These are phyloP conservation scores for Wickerhamiella brachini DNA, from an alignment of 805 yeast genomes.

Conservation along the genomic window DNA sequence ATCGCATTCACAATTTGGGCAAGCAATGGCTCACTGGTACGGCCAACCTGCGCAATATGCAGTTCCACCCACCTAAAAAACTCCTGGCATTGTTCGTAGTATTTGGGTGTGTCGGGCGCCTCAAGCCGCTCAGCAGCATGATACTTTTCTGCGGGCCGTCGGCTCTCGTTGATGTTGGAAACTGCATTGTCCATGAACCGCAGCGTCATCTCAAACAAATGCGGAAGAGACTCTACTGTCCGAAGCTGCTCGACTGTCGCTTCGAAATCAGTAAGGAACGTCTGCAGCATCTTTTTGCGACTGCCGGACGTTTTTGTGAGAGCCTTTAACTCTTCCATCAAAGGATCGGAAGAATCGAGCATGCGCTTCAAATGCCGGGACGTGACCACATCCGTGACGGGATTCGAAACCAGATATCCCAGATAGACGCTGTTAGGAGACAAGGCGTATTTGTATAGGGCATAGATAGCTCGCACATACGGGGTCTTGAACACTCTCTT, in stretches of 20 bases:
- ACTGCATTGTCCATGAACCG: not conserved
- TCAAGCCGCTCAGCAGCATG: too few species aligned
- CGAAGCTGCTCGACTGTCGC: not conserved
- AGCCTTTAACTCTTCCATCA: not conserved
- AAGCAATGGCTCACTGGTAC: not conserved
- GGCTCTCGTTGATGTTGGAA: not conserved
- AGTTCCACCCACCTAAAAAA: not conserved
- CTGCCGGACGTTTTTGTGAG: not conserved
- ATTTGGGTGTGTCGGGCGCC: not conserved
- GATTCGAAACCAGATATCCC: constrained; percentile 5
- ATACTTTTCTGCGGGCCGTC: not conserved
- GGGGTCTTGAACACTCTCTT: constrained; percentile 4
- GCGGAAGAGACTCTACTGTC: not conserved
- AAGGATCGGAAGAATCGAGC: not conserved
- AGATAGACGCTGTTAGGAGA: constrained; percentile 9
- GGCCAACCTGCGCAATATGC: too few species aligned
- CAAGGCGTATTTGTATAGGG: constrained; percentile 9
- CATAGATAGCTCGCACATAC: constrained; percentile 5
- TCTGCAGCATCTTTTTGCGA: not conserved
- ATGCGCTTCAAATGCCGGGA: not conserved
- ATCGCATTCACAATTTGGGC: constrained; percentile 2
- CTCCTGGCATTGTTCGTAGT: not conserved
- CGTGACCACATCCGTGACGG: not conserved
- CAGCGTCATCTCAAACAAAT: not conserved
- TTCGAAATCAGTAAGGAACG: not conserved